Evolutionary conservation across 495 filamentous ascomycete genomes (phyloP), one percentile per base, ranked within the genome.

Genomic region (Aspergillus campestris): DNA sequence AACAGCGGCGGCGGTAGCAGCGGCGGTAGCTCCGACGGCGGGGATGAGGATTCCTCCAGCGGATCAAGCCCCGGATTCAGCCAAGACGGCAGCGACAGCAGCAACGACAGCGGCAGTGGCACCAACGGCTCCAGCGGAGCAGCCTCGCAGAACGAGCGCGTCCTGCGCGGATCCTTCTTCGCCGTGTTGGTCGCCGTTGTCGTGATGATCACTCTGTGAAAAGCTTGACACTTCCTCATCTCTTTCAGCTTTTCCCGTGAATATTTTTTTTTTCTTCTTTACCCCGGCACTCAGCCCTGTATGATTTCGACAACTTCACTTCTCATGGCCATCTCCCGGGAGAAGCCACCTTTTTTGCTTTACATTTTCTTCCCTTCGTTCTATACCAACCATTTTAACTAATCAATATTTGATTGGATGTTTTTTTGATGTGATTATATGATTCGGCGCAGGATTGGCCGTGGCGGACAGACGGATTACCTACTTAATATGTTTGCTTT

Each of bases 121-220:
- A 28, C 44, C 32, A 48, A 50, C 30, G 6, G 53, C 38, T 29
- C 53, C 49, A 66, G 55, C 31, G 67, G 69, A 35, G 70, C 66
- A 24, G 47, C 62, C 13, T 60, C 60, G 6, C 60, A 61, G 40
- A 64, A 57, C 43, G 72, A 74, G 57, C 65, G 61, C 35, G 65
- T 75, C 34, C 49, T 78, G 47, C 57, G 65, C 34, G 71, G 76
- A 31, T 78, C 78, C 12, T 59, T 79, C 57, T 73, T 81, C 47
- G 78, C 75, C 10, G 74, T 74, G 31, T 47, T 80, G 37, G 70
- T 80, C 33, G 77, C 77, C 4, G 56, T 79, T 15, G 65, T 78
- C 34, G 79, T 64, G 45, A 59, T 78, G 51, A 60, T 81, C 40
- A 69, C 72, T 44, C 53, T 80, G 61, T 81, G 69, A 70, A 62